Base-by-base conservation (phyloP, 768 basidiomycete genomes). In the Podaxis sp. region DNA sequence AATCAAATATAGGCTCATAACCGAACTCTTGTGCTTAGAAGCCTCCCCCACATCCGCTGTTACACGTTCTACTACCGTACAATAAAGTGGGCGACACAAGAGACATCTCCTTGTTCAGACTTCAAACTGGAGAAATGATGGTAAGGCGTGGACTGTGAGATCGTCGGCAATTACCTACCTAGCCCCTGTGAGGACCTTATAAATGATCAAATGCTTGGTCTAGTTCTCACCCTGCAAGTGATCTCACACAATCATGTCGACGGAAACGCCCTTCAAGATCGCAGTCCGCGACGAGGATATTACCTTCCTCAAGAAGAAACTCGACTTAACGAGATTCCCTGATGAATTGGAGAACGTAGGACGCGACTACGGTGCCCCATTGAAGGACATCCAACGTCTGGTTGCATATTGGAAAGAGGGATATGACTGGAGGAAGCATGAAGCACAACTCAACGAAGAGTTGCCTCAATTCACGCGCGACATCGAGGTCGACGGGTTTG, bases 391-490 rank as follows among this genome's bases (percentile, higher is more conserved):
- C 10, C 70, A 77, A 54, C 75, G 82, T 10, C 72, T 86, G 1
- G 73, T 75, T 0, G 63, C 64, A 4, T 72, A 73, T 38, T 86
- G 85, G 85, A 76, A 72, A 63, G 66, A 74, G 52, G 79, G 75
- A 1, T 86, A 76, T 61, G 76, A 86, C 69, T 87, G 86, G 84
- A 73, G 76, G 57, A 76, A 70, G 51, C 69, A 82, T 23, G 84
- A 87, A 64, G 74, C 72, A 0, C 67, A 67, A 14, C 69, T 87
- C 60, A 86, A 87, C 64, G 68, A 70, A 5, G 74, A 77, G 47
- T 54, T 87, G 1, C 80, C 83, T 2, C 83, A 84, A 70, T 86
- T 80, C 64, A 85, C 82, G 0, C 69, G 77, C 21, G 80, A 82
- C 56, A 76, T 87, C 46, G 69, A 74, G 5, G 77, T 85, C 3